Evolutionary conservation across 345 rosid species (phyloP).

Genomic region (Linum tenue): DNA sequence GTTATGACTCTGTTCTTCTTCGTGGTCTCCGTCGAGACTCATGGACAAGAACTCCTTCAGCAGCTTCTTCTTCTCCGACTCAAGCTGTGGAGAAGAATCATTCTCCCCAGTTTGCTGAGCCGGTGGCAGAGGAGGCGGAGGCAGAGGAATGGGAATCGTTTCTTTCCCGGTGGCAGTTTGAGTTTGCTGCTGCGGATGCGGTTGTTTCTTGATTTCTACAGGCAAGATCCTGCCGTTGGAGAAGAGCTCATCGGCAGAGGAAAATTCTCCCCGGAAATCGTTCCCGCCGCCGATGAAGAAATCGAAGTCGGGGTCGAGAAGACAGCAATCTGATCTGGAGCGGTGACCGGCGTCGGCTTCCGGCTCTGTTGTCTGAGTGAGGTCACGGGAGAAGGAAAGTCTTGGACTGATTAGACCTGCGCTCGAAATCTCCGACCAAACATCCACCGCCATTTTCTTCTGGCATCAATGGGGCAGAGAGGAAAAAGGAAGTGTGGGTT

Average conservation of each 20-base stretch:
- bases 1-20: constrained; percentile 7
- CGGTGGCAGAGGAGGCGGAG: constrained; percentile 5
- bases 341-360: constrained; percentile 24
- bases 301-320: constrained; percentile 51
- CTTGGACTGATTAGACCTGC: constrained; percentile 50
- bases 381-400: constrained; percentile 67
- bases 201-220: constrained; percentile 41
- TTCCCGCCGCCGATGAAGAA: constrained; percentile 44
- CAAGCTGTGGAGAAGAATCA: constrained; percentile 10
- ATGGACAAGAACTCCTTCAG: constrained; percentile 58
- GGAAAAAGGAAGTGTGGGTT: constrained; percentile 1
- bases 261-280: constrained; percentile 35
- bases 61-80: constrained; percentile 49
- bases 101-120: constrained; percentile 4
- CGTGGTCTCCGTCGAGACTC: constrained; percentile 34
- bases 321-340: constrained; percentile 38
- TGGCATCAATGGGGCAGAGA: neutral
- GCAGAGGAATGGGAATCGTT: neutral
- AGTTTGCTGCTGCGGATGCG: neutral
- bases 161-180: neutral
- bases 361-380: constrained; percentile 31
- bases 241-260: constrained; percentile 86
- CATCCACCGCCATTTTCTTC: constrained; percentile 58
- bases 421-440: constrained; percentile 57
- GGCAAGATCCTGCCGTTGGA: constrained; percentile 80